Conservation (phyloP, 2,329 filamentous ascomycete species). For the Ambrosiella cleistominuta region DNA sequence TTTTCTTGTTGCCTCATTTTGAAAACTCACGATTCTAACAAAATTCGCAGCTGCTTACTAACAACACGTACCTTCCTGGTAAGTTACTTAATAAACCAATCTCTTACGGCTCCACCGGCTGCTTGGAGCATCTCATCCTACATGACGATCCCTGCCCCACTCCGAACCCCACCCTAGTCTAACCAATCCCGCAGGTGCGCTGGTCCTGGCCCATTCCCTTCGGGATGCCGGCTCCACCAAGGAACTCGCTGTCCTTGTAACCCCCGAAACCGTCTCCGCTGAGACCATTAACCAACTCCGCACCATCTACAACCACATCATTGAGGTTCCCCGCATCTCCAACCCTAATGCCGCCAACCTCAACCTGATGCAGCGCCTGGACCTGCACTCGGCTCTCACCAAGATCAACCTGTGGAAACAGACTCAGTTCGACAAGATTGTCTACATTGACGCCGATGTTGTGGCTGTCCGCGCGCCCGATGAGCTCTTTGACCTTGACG, state of each 20-base stretch:
- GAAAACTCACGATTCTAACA: background rate
- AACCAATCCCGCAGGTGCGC: constrained; percentile 45
- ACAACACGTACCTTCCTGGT: constrained; percentile 87
- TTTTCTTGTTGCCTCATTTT: background rate
- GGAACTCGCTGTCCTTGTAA: constrained; percentile 72
- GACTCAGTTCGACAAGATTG: constrained; percentile 74
- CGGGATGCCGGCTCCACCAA: constrained; percentile 76
- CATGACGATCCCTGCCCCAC: too few relatives aligned
- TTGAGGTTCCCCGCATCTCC: constrained; percentile 63
- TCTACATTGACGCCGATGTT: constrained; percentile 88
- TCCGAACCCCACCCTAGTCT: background rate
- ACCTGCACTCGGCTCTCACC: constrained; percentile 84
- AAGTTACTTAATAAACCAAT: constrained; percentile 17
- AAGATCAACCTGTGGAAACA: constrained; percentile 92
- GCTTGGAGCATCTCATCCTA: too few relatives aligned
- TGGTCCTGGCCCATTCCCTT: constrained; percentile 85
- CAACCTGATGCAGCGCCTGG: constrained; percentile 76
- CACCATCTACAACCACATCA: constrained; percentile 74
- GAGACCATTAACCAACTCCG: constrained; percentile 67
- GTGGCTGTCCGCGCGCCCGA: constrained; percentile 83
- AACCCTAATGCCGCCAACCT: constrained; percentile 69
- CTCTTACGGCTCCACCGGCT: background rate
- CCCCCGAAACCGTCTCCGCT: constrained; percentile 57
- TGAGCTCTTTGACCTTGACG: constrained; percentile 59
- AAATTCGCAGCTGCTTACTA: constrained; percentile 45